These are phyloP conservation scores for Trichoderma asperelloides DNA, from an alignment of 495 filamentous ascomycete genomes.

Conservation along the genomic window DNA sequence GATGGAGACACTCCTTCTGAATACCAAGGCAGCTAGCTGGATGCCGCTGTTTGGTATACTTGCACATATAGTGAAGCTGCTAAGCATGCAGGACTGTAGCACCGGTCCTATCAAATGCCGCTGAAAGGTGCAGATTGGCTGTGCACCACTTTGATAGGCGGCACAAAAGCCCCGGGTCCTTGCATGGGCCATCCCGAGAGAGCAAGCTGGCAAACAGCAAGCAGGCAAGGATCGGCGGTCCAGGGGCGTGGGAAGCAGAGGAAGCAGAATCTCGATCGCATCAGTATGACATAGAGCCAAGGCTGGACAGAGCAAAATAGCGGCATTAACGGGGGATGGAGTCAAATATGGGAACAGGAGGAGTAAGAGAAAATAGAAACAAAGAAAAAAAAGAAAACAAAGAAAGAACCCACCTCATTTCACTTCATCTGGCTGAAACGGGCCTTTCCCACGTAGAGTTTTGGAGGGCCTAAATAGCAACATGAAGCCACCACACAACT, in stretches of 20 bases:
- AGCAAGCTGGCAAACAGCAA: not conserved
- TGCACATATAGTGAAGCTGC: too few species aligned
- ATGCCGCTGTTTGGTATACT: too few species aligned
- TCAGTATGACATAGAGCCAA: constrained; percentile 2
- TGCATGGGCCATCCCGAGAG: constrained; percentile 2
- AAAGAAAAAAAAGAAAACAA: too few species aligned
- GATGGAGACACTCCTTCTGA: too few species aligned
- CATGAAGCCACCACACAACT: too few species aligned
- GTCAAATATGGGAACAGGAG: not conserved
- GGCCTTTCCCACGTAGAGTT: too few species aligned
- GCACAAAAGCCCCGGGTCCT: not conserved
- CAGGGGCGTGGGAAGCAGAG: not conserved
- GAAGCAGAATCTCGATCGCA: not conserved
- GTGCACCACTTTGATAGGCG: not conserved
- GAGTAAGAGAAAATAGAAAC: not conserved
- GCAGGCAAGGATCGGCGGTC: not conserved
- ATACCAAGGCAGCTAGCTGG: too few species aligned
- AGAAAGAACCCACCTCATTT: too few species aligned
- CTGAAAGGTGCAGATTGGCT: not conserved
- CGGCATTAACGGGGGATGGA: not conserved
- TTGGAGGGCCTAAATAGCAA: too few species aligned
- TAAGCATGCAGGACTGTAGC: too few species aligned
- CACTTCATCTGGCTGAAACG: too few species aligned
- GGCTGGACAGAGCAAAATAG: not conserved
- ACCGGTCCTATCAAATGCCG: too few species aligned